These are phyloP conservation scores for Xylariales sp. DNA, from an alignment of 2,329 filamentous ascomycete species.

Conservation along the genomic window DNA sequence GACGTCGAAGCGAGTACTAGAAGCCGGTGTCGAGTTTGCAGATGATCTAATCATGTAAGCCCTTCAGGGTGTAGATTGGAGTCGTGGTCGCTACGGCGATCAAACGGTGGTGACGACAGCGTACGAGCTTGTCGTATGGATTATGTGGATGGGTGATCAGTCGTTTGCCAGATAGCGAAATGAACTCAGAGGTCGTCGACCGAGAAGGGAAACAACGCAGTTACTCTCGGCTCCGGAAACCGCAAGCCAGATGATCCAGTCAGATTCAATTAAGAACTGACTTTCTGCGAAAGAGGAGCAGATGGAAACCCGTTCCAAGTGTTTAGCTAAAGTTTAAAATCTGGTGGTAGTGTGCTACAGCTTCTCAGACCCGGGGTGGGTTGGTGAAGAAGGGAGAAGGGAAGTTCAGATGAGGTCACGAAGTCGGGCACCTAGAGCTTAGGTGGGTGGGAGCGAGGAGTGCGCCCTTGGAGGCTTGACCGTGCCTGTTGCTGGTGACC, in stretches of 20 bases:
- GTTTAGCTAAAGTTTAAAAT: conserved; percentile 13
- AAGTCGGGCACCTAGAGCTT: too few relatives aligned
- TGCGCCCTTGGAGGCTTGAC: neutral
- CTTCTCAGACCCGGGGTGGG: neutral
- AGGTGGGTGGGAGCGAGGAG: too few relatives aligned
- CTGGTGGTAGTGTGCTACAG: neutral
- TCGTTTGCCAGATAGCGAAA: conserved; percentile 17
- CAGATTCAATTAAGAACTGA: conserved; percentile 32
- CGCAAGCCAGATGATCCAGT: conserved; percentile 16
- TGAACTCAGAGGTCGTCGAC: neutral
- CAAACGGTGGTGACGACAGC: conserved; percentile 19
- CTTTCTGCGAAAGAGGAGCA: conserved; percentile 13
- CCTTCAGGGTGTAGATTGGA: too few relatives aligned
- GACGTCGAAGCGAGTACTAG: conserved; percentile 3
- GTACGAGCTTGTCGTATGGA: conserved; percentile 19
- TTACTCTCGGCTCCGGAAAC: conserved; percentile 8
- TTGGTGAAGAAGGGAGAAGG: neutral
- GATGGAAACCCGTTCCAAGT: conserved; percentile 14
- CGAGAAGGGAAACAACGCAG: neutral
- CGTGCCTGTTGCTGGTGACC: too few relatives aligned
- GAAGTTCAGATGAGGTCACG: too few relatives aligned
- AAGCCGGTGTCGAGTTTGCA: neutral
- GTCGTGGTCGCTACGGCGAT: conserved; percentile 16
- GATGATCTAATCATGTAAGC: neutral
- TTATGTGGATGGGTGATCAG: conserved; percentile 19